Conservation (phyloP, 2,329 filamentous ascomycete species). For the Xenoacremonium recifei region DNA sequence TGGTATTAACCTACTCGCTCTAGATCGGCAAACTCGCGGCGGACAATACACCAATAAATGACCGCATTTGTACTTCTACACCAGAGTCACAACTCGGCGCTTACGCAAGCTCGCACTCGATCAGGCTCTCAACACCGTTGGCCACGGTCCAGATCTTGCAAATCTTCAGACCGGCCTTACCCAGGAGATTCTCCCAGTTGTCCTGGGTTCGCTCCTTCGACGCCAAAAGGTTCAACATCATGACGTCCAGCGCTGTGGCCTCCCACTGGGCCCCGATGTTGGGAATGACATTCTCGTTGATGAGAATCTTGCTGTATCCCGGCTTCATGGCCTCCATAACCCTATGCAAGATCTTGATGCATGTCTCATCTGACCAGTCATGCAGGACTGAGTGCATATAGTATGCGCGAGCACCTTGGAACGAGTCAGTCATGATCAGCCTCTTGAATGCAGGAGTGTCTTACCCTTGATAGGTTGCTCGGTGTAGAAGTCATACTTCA, state of each 20-base stretch:
- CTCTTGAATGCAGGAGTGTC: neutral
- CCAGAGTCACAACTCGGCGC: neutral
- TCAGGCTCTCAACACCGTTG: conserved; percentile 14
- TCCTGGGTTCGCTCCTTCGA: conserved; percentile 17
- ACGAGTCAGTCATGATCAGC: neutral
- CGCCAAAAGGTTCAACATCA: conserved; percentile 27
- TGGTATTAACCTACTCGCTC: no score
- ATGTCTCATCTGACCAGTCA: conserved; percentile 42
- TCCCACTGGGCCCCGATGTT: conserved; percentile 28
- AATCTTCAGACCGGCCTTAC: conserved; percentile 16
- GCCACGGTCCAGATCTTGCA: conserved; percentile 16
- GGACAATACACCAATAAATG: no score
- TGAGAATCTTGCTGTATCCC: conserved; percentile 32
- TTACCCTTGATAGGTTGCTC: conserved; percentile 24
- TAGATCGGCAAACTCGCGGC: no score
- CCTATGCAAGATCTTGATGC: conserved; percentile 25
- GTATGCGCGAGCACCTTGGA: conserved; percentile 9
- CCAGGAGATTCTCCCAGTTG: conserved; percentile 16
- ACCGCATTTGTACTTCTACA: neutral
- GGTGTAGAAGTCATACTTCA: conserved; percentile 34
- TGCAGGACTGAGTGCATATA: conserved; percentile 37
- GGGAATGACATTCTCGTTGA: conserved; percentile 33
- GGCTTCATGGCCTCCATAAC: conserved; percentile 27
- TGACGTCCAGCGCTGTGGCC: conserved; percentile 26
- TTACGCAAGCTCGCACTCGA: conserved; percentile 18